These are phyloP conservation scores for Arthrocladium fulminans DNA, from an alignment of 2,329 filamentous ascomycete genomes.

Conservation along the genomic window DNA sequence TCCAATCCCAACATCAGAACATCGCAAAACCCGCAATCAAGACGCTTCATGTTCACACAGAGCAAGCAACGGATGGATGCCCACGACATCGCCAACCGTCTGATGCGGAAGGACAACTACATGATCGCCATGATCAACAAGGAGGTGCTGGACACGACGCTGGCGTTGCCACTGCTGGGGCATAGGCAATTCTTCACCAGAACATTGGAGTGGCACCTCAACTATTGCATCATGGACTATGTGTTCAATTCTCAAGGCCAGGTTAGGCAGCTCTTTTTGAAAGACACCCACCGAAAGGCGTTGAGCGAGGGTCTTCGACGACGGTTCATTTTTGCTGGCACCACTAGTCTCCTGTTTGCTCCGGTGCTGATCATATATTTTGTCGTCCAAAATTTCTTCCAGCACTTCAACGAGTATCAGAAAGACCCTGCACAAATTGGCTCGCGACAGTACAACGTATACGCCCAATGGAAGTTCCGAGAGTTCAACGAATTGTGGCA, in stretches of 20 bases:
- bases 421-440: constrained; percentile 82
- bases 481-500: constrained; percentile 97
- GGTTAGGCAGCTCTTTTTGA: constrained; percentile 75
- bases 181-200: constrained; percentile 77
- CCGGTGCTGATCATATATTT: constrained; percentile 84
- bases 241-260: constrained; percentile 87
- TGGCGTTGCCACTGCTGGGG: constrained; percentile 74
- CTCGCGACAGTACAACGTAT: constrained; percentile 81
- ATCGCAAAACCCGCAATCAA: constrained; percentile 49
- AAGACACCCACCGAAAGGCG: constrained; percentile 67
- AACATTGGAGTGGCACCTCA: constrained; percentile 84
- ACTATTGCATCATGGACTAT: constrained; percentile 84
- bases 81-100: constrained; percentile 88
- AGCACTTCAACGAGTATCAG: constrained; percentile 95
- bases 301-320: constrained; percentile 69
- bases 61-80: constrained; percentile 92
- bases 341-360: constrained; percentile 77
- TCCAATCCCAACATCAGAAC: constrained; percentile 75
- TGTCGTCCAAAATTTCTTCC: constrained; percentile 82
- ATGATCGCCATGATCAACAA: constrained; percentile 97
- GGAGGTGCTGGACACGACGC: constrained; percentile 76
- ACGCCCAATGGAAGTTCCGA: constrained; percentile 95
- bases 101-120: constrained; percentile 97
- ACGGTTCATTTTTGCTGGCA: constrained; percentile 71
- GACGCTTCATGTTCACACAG: constrained; percentile 64